These are phyloP conservation scores for Leucosporidium yakuticum DNA, from an alignment of 768 basidiomycete genomes.

Conservation along the genomic window DNA sequence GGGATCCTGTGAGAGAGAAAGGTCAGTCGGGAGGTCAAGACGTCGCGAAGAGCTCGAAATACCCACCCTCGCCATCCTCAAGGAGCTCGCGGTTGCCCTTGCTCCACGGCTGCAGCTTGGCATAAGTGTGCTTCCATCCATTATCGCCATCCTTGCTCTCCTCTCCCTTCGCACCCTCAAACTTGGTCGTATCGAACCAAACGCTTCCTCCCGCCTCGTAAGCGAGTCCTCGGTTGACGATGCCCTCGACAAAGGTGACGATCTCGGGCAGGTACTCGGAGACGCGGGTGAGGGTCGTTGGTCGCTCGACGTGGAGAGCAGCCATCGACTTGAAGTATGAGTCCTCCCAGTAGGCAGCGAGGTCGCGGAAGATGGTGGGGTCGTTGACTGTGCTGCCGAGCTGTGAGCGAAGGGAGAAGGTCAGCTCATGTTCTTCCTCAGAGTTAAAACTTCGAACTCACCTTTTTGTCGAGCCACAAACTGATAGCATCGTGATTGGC, in stretches of 20 bases:
- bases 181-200: conserved; percentile 48
- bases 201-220: conserved; percentile 50
- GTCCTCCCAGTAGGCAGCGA: conserved; percentile 81
- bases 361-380: conserved; percentile 71
- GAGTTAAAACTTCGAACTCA: conserved; percentile 40
- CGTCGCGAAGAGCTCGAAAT: not conserved
- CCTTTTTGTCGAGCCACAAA: conserved; percentile 66
- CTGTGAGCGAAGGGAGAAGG: conserved; percentile 47
- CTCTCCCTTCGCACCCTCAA: conserved; percentile 47
- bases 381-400: conserved; percentile 74
- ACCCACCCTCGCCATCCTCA: conserved; percentile 82
- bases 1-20: conserved; percentile 48
- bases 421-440: too few species aligned
- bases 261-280: conserved; percentile 97
- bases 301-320: conserved; percentile 74
- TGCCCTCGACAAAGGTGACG: conserved; percentile 74
- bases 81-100: conserved; percentile 85
- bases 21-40: not conserved
- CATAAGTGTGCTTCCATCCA: conserved; percentile 66
- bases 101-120: conserved; percentile 92
- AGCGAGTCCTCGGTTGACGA: conserved; percentile 79
- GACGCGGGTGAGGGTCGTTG: conserved; percentile 87
- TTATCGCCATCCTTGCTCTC: conserved; percentile 35
- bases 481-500: conserved; percentile 72
- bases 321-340: conserved; percentile 89